A percentile compares a stretch with the other conserved stretches of the same genome.
Conservation (phyloP, 306 rosid genomes). For the Glycine latifolia region DNA sequence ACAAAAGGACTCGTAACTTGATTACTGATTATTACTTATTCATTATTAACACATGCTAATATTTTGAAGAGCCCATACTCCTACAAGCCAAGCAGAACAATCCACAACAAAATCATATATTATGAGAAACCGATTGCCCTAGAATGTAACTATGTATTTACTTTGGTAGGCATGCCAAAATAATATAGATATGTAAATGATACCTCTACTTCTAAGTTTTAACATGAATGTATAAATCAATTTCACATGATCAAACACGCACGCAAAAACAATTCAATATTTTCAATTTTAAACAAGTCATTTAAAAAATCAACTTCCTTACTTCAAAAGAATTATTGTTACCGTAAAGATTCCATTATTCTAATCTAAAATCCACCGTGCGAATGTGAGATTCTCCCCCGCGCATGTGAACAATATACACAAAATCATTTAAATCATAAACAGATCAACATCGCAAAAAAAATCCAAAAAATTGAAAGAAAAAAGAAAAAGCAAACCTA, state of each 20-base stretch:
- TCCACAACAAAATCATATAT: not conserved
- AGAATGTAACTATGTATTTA: not conserved
- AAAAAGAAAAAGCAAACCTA: too few relatives aligned
- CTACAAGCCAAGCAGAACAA: not conserved
- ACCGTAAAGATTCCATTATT: not conserved
- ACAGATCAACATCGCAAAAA: too few relatives aligned
- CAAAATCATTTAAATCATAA: too few relatives aligned
- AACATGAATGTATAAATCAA: constrained; percentile 22
- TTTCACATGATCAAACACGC: not conserved
- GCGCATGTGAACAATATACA: too few relatives aligned
- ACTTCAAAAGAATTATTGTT: not conserved
- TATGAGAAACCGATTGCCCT: constrained; percentile 4
- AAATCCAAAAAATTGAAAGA: too few relatives aligned
- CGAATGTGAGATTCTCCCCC: too few relatives aligned
- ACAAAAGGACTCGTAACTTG: constrained; percentile 6
- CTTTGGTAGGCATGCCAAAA: not conserved
- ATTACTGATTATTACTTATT: constrained; percentile 4
- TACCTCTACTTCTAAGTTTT: not conserved
- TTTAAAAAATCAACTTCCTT: not conserved
- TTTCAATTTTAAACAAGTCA: not conserved
- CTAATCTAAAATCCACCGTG: not conserved
- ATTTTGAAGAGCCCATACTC: constrained; percentile 5
- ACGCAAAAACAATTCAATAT: not conserved
- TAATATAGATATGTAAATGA: constrained; percentile 14
- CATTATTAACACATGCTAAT: not conserved